Conservation (phyloP, 805 yeast genomes). For the Hanseniaspora valbyensis region DNA sequence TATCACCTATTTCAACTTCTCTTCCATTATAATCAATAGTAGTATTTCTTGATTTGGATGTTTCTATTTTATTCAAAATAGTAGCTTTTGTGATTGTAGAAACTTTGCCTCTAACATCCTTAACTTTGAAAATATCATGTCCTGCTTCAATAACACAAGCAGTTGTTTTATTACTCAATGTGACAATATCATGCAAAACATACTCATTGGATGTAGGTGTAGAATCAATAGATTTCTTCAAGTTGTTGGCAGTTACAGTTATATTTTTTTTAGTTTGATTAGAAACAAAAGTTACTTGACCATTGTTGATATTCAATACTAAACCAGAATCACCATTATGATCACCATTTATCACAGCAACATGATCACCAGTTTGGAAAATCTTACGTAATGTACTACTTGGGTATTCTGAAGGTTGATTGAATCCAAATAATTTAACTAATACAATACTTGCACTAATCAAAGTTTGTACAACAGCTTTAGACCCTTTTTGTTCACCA, state of each 20-base stretch:
- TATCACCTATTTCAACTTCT: constrained; percentile 80
- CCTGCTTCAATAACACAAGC: constrained; percentile 88
- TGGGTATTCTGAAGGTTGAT: constrained; percentile 64
- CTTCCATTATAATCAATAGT: constrained; percentile 80
- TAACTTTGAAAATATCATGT: constrained; percentile 68
- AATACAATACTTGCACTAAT: constrained; percentile 55
- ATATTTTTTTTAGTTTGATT: constrained; percentile 83
- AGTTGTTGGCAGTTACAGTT: constrained; percentile 82
- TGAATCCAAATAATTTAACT: constrained; percentile 40
- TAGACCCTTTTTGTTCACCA: constrained; percentile 88
- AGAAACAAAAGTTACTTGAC: constrained; percentile 78
- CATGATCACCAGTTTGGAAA: constrained; percentile 87
- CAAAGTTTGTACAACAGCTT: constrained; percentile 59
- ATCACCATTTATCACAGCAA: constrained; percentile 81
- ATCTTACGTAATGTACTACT: constrained; percentile 70
- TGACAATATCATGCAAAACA: constrained; percentile 81
- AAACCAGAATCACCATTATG: constrained; percentile 91
- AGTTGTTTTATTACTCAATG: constrained; percentile 70
- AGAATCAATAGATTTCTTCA: constrained; percentile 85
- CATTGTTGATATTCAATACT: constrained; percentile 70
- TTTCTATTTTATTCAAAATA: constrained; percentile 67
- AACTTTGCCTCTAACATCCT: constrained; percentile 72
- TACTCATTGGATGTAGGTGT: constrained; percentile 65
- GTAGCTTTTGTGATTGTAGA: constrained; percentile 64
- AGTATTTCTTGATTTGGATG: constrained; percentile 63